phyloP scores from a whole-genome alignment of 169 alveolate genomes.

The Plasmodium falciparum region DNA sequence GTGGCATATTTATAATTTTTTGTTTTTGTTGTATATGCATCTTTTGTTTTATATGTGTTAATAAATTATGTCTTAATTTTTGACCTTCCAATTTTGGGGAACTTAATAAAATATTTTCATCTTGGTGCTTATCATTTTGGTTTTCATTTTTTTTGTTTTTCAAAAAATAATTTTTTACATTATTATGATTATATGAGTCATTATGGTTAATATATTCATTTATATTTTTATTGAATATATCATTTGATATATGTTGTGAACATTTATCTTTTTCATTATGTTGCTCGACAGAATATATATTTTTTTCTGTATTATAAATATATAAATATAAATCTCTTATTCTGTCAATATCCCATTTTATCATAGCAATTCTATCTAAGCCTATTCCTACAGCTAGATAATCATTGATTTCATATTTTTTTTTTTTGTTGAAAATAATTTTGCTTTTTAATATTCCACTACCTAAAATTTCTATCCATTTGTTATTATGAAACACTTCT shows the following conservation, averaged over 20 bases:
- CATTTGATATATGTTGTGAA: neutral
- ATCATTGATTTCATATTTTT: slow-evolving; percentile 56
- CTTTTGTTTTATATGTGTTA: slow-evolving; percentile 1
- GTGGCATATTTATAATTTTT: neutral
- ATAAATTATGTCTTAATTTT: slow-evolving; percentile 18
- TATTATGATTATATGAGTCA: neutral
- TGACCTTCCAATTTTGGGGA: slow-evolving; percentile 52
- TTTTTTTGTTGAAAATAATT: slow-evolving; percentile 48
- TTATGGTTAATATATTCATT: neutral
- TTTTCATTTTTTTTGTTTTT: neutral
- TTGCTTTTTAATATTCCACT: slow-evolving; percentile 72
- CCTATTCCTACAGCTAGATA: slow-evolving; percentile 74
- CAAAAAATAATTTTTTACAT: neutral
- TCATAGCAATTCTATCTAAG: slow-evolving; percentile 72
- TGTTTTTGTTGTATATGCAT: neutral
- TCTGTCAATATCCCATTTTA: slow-evolving; percentile 28
- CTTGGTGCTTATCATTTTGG: neutral
- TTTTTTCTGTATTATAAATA: slow-evolving; percentile 31
- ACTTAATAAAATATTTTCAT: slow-evolving; percentile 28
- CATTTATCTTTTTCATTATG: neutral
- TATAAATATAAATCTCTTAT: slow-evolving; percentile 71
- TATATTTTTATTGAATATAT: neutral
- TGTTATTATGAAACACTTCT: slow-evolving; percentile 62
- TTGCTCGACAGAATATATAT: neutral
- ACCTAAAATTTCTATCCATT: slow-evolving; percentile 76